Base-by-base conservation (phyloP, 768 basidiomycete genomes). In the Rhizopogon vinicolor region DNA sequence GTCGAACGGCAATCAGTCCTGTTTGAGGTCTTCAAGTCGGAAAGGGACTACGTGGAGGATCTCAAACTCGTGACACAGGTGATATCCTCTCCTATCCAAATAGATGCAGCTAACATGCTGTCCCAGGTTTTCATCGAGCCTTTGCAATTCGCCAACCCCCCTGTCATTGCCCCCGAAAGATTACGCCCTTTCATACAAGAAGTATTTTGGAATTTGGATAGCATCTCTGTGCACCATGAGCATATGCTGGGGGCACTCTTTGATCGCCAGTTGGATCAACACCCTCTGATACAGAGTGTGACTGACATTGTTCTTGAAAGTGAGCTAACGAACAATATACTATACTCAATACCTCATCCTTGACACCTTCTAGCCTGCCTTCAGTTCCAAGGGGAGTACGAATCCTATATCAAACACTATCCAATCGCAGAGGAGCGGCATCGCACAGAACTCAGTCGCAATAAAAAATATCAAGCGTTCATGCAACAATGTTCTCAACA, bases 21-120 rank as follows among this genome's bases (percentile, higher is more conserved):
- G 6, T 95, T 94, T 61, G 95, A 98, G 67, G 72, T 96, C 22
- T 86, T 98, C 70, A 87, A 91, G 68, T 85, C 88, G 0, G 97
- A 99, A 72, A 79, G 85, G 58, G 87, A 93, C 57, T 98, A 97
- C 67, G 87, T 93, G 10, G 69, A 79, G 31, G 96, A 98, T 71
- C 70, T 99, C 48, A 78, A 85, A 64, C 68, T 85, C 55, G 72
- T 89, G 59, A 71, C 83, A 72, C 78, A 90, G 67, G 91, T 91
- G 57, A 31, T 68, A 57, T 43, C n/a, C 12, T 9, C 19, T 16
- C 9, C 37, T 6, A 53, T 35, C 7, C 35, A 48, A 7, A 52
- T 29, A 56, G 39, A 28, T 33, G 51, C n/a, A 28, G 7, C 43
- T 57, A 60, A 25, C 57, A 31, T 35, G 40, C 7, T 35, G 51